A percentile compares a stretch with the other conserved stretches of the same genome.
phyloP scores from a whole-genome alignment of 2,329 filamentous ascomycete genomes.

The Geosmithia flava region DNA sequence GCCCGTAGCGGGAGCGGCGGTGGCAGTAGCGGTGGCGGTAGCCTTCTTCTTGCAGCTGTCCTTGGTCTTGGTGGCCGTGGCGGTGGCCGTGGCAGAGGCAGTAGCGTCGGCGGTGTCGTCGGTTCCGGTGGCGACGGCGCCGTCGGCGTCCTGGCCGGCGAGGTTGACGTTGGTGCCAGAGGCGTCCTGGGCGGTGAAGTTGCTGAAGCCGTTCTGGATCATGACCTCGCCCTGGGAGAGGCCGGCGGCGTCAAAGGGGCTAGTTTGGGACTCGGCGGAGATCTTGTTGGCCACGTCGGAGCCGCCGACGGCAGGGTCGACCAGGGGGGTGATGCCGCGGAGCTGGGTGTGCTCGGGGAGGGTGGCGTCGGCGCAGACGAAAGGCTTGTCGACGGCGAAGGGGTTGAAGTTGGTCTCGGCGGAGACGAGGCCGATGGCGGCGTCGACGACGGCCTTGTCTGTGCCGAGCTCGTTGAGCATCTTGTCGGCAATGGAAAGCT shows the following conservation, averaged over 20 bases:
- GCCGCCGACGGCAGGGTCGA: slow-evolving; percentile 51
- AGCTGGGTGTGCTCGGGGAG: slow-evolving; percentile 49
- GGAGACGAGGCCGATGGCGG: slow-evolving; percentile 49
- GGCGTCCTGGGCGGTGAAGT: slow-evolving; percentile 35
- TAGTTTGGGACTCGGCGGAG: slow-evolving; percentile 35
- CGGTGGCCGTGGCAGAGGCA: slow-evolving; percentile 9
- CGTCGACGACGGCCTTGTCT: slow-evolving; percentile 45
- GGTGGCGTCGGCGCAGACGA: slow-evolving; percentile 49
- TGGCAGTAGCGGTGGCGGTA: slow-evolving; percentile 5
- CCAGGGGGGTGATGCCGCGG: slow-evolving; percentile 53
- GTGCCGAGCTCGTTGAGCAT: slow-evolving; percentile 50
- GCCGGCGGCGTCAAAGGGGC: slow-evolving; percentile 46
- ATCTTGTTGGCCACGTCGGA: slow-evolving; percentile 47
- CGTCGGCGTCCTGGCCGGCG: slow-evolving; percentile 17
- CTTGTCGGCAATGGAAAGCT: slow-evolving; percentile 51
- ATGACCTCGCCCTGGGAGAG: slow-evolving; percentile 54
- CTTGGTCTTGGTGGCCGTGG: no score
- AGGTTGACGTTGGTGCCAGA: slow-evolving; percentile 17
- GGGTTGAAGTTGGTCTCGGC: slow-evolving; percentile 67
- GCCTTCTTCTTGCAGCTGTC: not conserved
- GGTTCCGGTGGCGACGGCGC: slow-evolving; percentile 5
- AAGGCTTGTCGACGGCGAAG: slow-evolving; percentile 44
- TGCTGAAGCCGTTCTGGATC: slow-evolving; percentile 47
- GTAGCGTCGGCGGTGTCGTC: slow-evolving; percentile 9
- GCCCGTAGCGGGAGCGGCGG: not conserved